Evolutionary conservation across 1,284 basidiomycete genomes (phyloP), one percentile per base, ranked within the genome.

Genomic region (Macrocystidia cucumis): DNA sequence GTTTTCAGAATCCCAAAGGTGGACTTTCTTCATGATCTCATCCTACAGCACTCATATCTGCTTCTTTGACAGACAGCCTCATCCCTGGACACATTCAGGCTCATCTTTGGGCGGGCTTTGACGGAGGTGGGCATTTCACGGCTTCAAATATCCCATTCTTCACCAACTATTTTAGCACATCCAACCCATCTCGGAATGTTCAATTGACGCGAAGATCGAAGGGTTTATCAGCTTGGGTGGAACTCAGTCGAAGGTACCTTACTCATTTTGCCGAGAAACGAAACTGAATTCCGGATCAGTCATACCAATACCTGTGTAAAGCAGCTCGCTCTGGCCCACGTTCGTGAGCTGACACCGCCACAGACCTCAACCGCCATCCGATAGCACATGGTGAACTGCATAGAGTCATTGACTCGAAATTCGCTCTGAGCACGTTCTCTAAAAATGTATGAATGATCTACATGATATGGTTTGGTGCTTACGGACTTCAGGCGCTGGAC

Each of bases 141-240:
- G n/a, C n/a, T n/a, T n/a, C n/a, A n/a, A n/a, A n/a, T 8, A 21
- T 34, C 43, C 34, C 38, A 34, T 32, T 42, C 29, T 38, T 30
- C 27, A 19, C 17, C 13, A 22, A 17, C 30, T 32, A 20, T 19
- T 43, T 23, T 44, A 81, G 79, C 70, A 78, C 46, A 71, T 82
- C 4, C 79, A 90, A 65, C 91, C 33, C 49, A 74, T 20, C 59
- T 68, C 3, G 54, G n/a, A n/a, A n/a, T n/a, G 52, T 12, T 62
- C 56, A 9, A 78, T 63, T n/a, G 59, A 62, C 5, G 59, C 81
- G 47, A 69, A 56, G 29, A 56, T 90, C 2, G 64, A 83, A 41
- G 90, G 90, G 1, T 92, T 93, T 50, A 75, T 93, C 41, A 86
- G 86, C 51, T 63, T 91, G 5, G 69, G 75, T 16, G 87, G 88